Percentiles rank a stretch among this genome's conserved stretches.
Evolutionary conservation across 306 rosid species (phyloP).

Genomic region (Sechiopsis laciniata): DNA sequence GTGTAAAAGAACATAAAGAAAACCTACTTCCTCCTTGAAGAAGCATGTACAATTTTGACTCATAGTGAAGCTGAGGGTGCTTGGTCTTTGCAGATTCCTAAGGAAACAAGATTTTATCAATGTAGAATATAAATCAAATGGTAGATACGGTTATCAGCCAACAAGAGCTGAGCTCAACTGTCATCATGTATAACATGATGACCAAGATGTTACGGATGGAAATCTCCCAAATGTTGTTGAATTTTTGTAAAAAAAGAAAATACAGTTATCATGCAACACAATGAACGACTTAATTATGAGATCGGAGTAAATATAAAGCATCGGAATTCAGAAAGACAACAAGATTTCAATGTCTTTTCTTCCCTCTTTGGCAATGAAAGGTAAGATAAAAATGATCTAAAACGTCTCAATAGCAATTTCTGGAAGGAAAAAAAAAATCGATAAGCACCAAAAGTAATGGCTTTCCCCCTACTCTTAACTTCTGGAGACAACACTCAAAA

Average conservation of each 20-base stretch:
- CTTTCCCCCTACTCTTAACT: slow-evolving; percentile 4
- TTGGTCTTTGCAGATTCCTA: slow-evolving; percentile 91
- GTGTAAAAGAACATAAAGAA: slow-evolving; percentile 5
- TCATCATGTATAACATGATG: no score
- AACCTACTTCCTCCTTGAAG: slow-evolving; percentile 99
- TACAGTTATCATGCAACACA: neutral
- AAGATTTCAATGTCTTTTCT: neutral
- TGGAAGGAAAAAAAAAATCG: neutral
- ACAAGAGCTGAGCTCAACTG: no score
- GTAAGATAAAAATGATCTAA: neutral
- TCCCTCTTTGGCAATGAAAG: neutral
- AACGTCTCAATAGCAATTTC: neutral
- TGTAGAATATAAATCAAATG: neutral
- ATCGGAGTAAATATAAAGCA: neutral
- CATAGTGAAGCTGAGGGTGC: slow-evolving; percentile 99
- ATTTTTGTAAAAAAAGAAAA: no score
- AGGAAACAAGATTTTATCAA: slow-evolving; percentile 8
- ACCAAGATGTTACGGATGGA: no score
- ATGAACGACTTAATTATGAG: neutral
- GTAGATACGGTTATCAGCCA: neutral
- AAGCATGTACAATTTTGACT: slow-evolving; percentile 91
- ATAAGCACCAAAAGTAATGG: neutral
- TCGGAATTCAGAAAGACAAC: slow-evolving; percentile 1
- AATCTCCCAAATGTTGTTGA: no score
- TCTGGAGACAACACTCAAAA: neutral